Evolutionary conservation across 2,329 filamentous ascomycete genomes (phyloP).

Genomic region (Aureobasidium sp.): DNA sequence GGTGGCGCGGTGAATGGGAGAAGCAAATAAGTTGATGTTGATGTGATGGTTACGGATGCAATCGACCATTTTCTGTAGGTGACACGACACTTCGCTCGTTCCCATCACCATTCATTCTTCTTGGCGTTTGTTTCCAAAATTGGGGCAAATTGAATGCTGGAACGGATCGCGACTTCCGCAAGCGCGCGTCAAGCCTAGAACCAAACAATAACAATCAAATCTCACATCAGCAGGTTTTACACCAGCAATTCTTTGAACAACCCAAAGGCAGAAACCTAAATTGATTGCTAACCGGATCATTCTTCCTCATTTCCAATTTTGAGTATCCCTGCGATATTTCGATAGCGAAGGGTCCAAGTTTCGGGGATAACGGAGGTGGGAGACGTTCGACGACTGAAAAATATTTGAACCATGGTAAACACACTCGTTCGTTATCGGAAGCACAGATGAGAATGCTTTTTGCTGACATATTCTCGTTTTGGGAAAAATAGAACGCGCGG

Average conservation of each 20-base stretch:
- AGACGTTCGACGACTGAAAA: neutral
- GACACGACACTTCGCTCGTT: too few species aligned
- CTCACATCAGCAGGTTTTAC: neutral
- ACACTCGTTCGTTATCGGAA: neutral
- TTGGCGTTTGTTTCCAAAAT: neutral
- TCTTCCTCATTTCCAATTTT: neutral
- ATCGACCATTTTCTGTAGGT: too few species aligned
- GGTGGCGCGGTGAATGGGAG: too few species aligned
- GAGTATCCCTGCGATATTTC: neutral
- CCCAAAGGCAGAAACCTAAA: neutral
- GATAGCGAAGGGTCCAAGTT: neutral
- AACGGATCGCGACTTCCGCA: neutral
- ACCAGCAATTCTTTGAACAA: neutral
- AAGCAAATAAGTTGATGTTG: too few species aligned
- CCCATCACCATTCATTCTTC: neutral
- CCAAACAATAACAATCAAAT: constrained; percentile 2
- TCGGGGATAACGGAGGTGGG: neutral
- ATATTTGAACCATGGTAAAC: neutral
- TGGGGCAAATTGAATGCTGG: neutral
- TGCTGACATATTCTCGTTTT: neutral
- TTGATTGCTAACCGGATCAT: neutral
- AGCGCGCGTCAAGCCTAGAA: neutral
- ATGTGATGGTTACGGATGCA: too few species aligned
- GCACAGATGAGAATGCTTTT: neutral
- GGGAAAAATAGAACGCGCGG: constrained; percentile 33